Evolutionary conservation across 2,329 filamentous ascomycete species (phyloP), one percentile per base, ranked within the genome.

Genomic region (Claviceps africana): DNA sequence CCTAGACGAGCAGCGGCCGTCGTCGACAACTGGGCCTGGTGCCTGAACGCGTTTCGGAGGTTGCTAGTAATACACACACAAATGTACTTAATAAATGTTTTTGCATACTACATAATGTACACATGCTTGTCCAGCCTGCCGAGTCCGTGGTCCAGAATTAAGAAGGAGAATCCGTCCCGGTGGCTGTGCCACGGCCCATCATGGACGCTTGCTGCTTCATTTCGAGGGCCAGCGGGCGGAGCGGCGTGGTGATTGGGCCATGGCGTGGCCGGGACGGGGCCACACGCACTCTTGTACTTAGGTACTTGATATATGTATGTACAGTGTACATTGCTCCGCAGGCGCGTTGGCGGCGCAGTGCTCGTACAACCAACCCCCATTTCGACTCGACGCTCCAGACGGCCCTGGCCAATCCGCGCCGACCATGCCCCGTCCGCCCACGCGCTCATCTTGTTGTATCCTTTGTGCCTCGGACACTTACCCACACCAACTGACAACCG

Each of bases 111-210:
- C n/a, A n/a, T n/a, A n/a, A n/a, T n/a, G n/a, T n/a, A n/a, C n/a
- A n/a, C 30, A 33, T 30, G 40, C 4, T 22, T 43, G 21, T 25
- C 40, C 40, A 43, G 11, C 15, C 21, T 25, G 19, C 17, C 33
- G 22, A 30, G 8, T 33, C 31, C 39, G 25, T 56, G 56, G 54
- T 61, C 65, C 62, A 64, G 65, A 67, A 65, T 66, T 67, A 67
- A n/a, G 65, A 65, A 64, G 55, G 46, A 50, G 47, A 53, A 51
- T 25, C 35, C 48, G 57, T 57, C 53, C 55, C 52, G 60, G 62
- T 64, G 59, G 63, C 64, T 65, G 62, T 61, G 62, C 64, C 63
- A 60, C 64, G n/a, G n/a, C n/a, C n/a, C 55, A 40, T 40, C 21
- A 43, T 25, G 6, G 40, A 43, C 40, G 44, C 44, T n/a, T 19